Conservation (phyloP, 108 stramenopile genomes). For the Pseudonitzschia delicatissima region DNA sequence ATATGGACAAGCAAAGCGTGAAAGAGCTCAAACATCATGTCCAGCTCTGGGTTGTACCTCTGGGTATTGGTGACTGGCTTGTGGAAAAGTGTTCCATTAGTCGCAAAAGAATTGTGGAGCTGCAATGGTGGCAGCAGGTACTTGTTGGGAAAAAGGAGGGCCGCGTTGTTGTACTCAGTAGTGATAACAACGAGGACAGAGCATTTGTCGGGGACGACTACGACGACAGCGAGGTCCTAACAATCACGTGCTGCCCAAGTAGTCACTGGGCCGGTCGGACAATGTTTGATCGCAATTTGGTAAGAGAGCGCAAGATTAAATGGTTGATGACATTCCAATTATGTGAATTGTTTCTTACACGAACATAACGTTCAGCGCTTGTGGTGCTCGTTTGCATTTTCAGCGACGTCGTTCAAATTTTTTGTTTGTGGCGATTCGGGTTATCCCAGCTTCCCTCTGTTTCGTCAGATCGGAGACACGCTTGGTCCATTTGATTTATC, state of each 20-base stretch:
- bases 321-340: no score
- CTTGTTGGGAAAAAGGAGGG: slow-evolving; percentile 17
- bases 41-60: slow-evolving; percentile 68
- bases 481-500: slow-evolving; percentile 86
- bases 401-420: background rate
- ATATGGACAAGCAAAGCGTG: slow-evolving; percentile 64
- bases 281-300: slow-evolving; percentile 77
- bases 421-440: slow-evolving; percentile 36
- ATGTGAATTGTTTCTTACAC: no score
- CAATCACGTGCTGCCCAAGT: slow-evolving; percentile 79
- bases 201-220: background rate
- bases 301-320: background rate
- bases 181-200: background rate
- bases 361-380: slow-evolving; percentile 38
- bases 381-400: slow-evolving; percentile 86
- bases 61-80: slow-evolving; percentile 75
- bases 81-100: slow-evolving; percentile 50
- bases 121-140: slow-evolving; percentile 89
- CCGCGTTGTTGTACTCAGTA: background rate
- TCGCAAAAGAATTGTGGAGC: slow-evolving; percentile 60
- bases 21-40: slow-evolving; percentile 51
- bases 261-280: slow-evolving; percentile 91
- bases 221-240: slow-evolving; percentile 3
- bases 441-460: slow-evolving; percentile 65
- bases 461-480: slow-evolving; percentile 80